Evolutionary conservation across 306 rosid genomes (phyloP), one percentile per base, ranked within the genome.

Genomic region (Rosa multiflora): DNA sequence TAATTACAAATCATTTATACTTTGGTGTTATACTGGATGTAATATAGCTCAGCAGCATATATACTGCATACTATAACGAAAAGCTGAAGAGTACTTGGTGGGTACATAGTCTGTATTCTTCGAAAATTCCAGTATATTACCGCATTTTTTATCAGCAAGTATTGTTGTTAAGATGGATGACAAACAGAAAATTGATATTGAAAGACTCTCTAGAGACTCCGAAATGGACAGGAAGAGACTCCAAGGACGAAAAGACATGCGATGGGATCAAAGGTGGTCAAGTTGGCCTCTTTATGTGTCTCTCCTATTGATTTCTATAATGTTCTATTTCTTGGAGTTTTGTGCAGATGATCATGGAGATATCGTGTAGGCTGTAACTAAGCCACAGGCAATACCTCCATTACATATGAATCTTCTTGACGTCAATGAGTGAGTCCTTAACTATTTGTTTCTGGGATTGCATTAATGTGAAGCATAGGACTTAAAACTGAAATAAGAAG

Each of bases 211-310:
- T 32, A 21, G 37, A 59, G 55, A 35, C 72, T 37, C 26, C 29
- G 18, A 73, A 70, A 79, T 73, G 70, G 67, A 73, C 76, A 73
- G 7, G 4, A 63, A 37, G 69, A n/a, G 75, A 42, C 70, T 88
- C 88, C 95, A 91, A 85, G 82, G 62, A 81, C 84, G 82, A 87
- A 86, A 83, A 76, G 88, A 88, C 95, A 88, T 83, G 86, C 69
- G 68, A 70, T 80, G 77, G 88, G 83, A 89, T 83, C 85, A 70
- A 64, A 37, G 69, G 70, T 46, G 71, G 64, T 82, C 89, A 77
- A 82, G 88, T 79, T 79, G 97, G 92, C 81, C 85, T 80, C 84
- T 80, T 85, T 82, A 75, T 86, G 90, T 91, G 88, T 91, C 86
- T 72, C 75, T 42, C 83, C 55, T 80, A 39, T 43, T 76, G 52